Percentiles rank a stretch among this genome's conserved stretches.
Evolutionary conservation across 140 eudicot genomes (phyloP).

Genomic region (Bidens hawaiensis): DNA sequence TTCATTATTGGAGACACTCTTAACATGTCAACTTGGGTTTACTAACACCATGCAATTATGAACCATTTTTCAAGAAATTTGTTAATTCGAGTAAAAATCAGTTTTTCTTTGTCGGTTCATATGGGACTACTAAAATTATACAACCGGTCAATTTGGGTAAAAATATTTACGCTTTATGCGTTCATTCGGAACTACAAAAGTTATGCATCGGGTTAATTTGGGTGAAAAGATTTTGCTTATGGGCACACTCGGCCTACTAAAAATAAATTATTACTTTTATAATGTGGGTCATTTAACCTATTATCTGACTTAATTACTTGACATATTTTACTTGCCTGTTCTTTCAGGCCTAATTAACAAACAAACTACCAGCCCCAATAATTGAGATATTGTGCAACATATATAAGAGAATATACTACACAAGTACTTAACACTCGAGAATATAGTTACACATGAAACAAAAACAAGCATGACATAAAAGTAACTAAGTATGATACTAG

Average conservation of each 20-base stretch:
- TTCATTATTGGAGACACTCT: too few species aligned
- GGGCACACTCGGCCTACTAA: too few species aligned
- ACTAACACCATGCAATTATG: neutral
- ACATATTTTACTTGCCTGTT: too few species aligned
- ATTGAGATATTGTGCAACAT: slow-evolving; percentile 19
- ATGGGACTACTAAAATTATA: neutral
- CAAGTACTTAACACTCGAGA: slow-evolving; percentile 2
- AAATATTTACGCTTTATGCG: neutral
- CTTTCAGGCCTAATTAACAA: neutral
- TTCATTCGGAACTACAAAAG: neutral
- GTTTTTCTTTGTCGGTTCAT: neutral
- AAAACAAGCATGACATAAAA: slow-evolving; percentile 10
- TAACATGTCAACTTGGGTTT: neutral
- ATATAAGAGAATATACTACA: slow-evolving; percentile 27
- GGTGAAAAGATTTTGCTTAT: too few species aligned
- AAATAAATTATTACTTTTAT: neutral
- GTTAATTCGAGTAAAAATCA: neutral
- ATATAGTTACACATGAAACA: slow-evolving; percentile 21
- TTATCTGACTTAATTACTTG: too few species aligned
- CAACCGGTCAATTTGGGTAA: neutral
- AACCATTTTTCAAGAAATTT: neutral
- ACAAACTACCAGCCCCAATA: slow-evolving; percentile 1
- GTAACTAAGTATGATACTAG: slow-evolving; percentile 27
- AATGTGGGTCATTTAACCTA: neutral
- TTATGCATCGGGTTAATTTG: neutral